phyloP scores from a whole-genome alignment of 2,329 filamentous ascomycete species.

The Diaporthe helianthi region DNA sequence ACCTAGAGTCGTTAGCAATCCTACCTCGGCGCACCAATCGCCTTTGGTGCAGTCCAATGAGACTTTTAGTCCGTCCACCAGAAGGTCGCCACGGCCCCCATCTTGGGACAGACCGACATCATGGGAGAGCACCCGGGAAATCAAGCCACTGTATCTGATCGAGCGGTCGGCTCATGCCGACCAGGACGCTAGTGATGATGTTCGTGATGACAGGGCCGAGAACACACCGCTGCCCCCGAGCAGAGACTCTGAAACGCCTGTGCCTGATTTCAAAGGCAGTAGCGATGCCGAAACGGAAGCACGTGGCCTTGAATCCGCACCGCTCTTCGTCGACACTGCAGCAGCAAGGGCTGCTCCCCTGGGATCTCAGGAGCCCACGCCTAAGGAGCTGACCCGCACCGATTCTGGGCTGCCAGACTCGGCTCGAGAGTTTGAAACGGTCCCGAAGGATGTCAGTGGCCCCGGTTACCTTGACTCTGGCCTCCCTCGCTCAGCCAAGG shows the following conservation, averaged over 20 bases:
- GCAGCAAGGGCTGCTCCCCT: slow-evolving; percentile 52
- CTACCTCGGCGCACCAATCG: slow-evolving; percentile 43
- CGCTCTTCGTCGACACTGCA: slow-evolving; percentile 52
- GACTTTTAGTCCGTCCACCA: background rate
- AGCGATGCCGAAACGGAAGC: slow-evolving; percentile 42
- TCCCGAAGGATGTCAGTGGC: background rate
- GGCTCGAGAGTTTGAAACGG: background rate
- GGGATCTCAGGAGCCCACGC: slow-evolving; percentile 72
- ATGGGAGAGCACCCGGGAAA: slow-evolving; percentile 72
- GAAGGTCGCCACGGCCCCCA: slow-evolving; percentile 17
- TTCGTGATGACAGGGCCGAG: slow-evolving; percentile 50
- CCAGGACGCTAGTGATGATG: slow-evolving; percentile 33
- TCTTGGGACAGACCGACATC: slow-evolving; percentile 58
- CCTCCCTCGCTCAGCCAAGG: slow-evolving; percentile 1
- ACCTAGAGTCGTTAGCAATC: slow-evolving; percentile 48
- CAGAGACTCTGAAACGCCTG: slow-evolving; percentile 46
- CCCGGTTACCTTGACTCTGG: background rate
- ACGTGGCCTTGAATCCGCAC: background rate
- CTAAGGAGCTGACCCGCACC: slow-evolving; percentile 48
- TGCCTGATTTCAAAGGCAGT: slow-evolving; percentile 41
- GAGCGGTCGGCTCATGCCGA: slow-evolving; percentile 59
- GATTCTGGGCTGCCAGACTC: slow-evolving; percentile 19
- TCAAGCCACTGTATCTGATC: slow-evolving; percentile 83
- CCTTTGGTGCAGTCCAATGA: slow-evolving; percentile 29
- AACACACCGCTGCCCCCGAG: slow-evolving; percentile 51